Base-by-base conservation (phyloP, 371 early-diverging fungal genomes). In the Basidiobolus meristosporus region DNA sequence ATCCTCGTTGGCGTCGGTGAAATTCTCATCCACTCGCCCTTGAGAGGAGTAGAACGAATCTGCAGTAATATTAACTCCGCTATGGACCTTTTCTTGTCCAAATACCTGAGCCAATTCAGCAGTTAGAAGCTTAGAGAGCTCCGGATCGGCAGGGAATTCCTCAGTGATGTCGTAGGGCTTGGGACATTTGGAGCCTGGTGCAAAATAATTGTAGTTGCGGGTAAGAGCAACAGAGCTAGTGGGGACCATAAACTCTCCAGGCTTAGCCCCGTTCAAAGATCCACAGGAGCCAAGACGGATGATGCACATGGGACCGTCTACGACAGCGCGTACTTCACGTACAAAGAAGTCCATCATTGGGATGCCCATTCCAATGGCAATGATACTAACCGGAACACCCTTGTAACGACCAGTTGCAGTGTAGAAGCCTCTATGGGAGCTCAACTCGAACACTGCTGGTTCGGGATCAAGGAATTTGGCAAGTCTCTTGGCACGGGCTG, bases 301-400 rank as follows among this genome's bases (percentile, higher is more conserved):
- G 22, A 95, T 77, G 14, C 65, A 53, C 57, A 95, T 51, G 4
- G 81, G 78, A 1, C 96, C 96, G 20, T 72, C 59, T 0, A 81
- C 79, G 28, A 85, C 76, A 21, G 83, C 82, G 31, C 96, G 70
- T 18, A 73, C 64, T 54, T 95, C 96, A 18, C 96, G 70, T 11
- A 95, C 73, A 46, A 92, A 78, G 46, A 93, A 86, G 54, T 93
- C 95, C 81, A 88, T 84, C 86, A 88, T 90, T 2, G 81, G 53
- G 7, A 70, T 56, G 28, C 95, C 93, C 80, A 75, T 78, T 19
- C 82, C 83, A 40, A 91, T 95, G 28, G 91, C 88, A 41, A 90
- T 70, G 34, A 95, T 81, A 23, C 73, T 63, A 2, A 95, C 70
- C 9, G 85, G 86, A 0, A 74, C 65, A 15, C 75, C 71, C 41